Base-by-base conservation (phyloP, 805 yeast genomes). In the Candida michaelii region DNA sequence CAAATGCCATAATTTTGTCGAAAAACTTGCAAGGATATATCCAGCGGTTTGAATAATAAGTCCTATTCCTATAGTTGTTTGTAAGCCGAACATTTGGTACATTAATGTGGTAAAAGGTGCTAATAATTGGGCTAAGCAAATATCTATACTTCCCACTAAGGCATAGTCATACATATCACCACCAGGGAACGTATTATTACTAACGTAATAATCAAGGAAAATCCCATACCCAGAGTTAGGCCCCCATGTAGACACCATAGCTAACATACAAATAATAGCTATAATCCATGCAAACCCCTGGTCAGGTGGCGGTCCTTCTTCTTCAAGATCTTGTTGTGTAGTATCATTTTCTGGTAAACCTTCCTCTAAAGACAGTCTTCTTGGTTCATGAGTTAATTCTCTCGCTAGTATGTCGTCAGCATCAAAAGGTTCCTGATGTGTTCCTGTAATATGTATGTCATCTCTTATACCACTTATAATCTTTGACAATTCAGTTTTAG, bases 191-290 rank as follows among this genome's bases (percentile, higher is more conserved):
- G 54, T 52, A 14, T 52, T 38, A 23, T 45, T 55, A 48, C 48
- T 48, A 9, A 74, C 48, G 49, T 80, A 81, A 53, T 73, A 77
- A 29, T 72, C 63, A 42, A 80, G 75, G 52, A 77, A 82, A 3
- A 79, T 77, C 18, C 85, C 86, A 58, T 65, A 81, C 2, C 77
- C 66, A 30, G 80, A 76, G 43, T 77, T 76, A 61, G 79, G 66
- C n/a, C 87, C 87, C 73, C 77, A 80, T 0, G 82, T 74, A 44
- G 75, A 50, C 57, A 51, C 73, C 52, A 69, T 67, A 55, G 55
- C 67, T n/a, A 74, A 60, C 62, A 76, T 71, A 0, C 69, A 67
- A 13, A 76, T 77, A 3, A 76, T 58, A 0, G 80, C 79, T 4
- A 71, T 67, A 57, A 82, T 65, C 66, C 85, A 83, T 11, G 73